Percentiles rank a stretch among this genome's conserved stretches.
Evolutionary conservation across 2,329 filamentous ascomycete species (phyloP).

Genomic region (Pseudocercospora macadamiae): DNA sequence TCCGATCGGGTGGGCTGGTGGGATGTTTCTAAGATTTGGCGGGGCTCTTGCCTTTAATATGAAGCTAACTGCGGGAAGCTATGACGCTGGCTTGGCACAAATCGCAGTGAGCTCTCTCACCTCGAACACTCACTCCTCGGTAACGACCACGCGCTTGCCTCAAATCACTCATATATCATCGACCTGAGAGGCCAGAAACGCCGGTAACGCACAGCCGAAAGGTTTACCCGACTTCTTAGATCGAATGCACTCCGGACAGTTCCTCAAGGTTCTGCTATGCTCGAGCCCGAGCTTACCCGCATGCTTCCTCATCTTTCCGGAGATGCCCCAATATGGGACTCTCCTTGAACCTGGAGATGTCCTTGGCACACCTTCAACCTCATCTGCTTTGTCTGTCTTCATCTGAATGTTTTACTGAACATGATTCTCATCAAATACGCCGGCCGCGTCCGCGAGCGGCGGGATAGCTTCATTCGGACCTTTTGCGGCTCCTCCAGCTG

Average conservation of each 20-base stretch:
- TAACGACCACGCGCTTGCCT: neutral
- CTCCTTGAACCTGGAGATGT: conserved; percentile 1
- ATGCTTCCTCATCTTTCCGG: conserved; percentile 9
- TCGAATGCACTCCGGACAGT: conserved; percentile 4
- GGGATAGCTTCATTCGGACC: conserved; percentile 11
- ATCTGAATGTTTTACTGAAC: neutral
- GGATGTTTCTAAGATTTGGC: neutral
- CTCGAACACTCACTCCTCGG: neutral
- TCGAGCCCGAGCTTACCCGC: conserved; percentile 2
- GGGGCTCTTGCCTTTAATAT: neutral
- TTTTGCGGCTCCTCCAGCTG: conserved; percentile 8
- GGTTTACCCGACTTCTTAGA: neutral
- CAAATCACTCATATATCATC: conserved; percentile 3
- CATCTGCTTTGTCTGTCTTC: neutral
- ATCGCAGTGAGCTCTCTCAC: neutral
- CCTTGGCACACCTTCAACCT: conserved; percentile 1
- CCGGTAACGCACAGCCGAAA: conserved; percentile 7
- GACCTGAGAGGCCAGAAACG: conserved; percentile 7
- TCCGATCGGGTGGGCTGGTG: neutral
- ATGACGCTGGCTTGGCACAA: neutral
- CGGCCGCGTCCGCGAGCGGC: neutral
- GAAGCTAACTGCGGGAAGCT: neutral
- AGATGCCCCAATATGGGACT: conserved; percentile 9
- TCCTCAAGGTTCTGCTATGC: neutral
- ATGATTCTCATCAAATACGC: neutral